These are phyloP conservation scores for Conoideocrella luteorostrata DNA, from an alignment of 2,329 filamentous ascomycete species.

Conservation along the genomic window DNA sequence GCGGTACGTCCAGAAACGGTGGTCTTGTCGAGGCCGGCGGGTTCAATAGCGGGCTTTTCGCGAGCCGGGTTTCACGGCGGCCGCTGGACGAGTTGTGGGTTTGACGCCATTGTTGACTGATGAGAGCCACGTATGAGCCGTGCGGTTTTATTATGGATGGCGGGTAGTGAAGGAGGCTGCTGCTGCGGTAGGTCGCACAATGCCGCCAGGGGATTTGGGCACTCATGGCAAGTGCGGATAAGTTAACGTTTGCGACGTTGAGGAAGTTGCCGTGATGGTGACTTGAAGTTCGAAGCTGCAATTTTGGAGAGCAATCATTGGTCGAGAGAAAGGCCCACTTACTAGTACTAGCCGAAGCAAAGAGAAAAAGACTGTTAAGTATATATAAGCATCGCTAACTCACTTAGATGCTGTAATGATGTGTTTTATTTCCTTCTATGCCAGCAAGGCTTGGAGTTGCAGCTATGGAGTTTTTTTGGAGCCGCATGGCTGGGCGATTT, in stretches of 20 bases:
- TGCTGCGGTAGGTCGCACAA: conserved; percentile 16
- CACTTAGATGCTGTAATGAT: no score
- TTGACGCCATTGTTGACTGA: conserved; percentile 14
- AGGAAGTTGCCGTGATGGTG: no score
- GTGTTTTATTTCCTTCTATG: no score
- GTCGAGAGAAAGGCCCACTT: no score
- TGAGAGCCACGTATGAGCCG: conserved; percentile 10
- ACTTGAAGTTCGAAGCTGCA: no score
- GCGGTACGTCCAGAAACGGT: conserved; percentile 58
- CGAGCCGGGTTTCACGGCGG: conserved; percentile 17
- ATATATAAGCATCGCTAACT: no score
- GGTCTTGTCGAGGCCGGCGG: conserved; percentile 68
- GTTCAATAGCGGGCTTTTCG: conserved; percentile 49
- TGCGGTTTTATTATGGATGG: conserved; percentile 6
- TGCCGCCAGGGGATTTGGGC: conserved; percentile 24
- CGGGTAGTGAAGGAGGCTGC: conserved; percentile 11
- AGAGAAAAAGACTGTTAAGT: no score
- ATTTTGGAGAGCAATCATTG: no score
- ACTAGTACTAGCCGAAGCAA: no score
- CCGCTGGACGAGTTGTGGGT: conserved; percentile 16
- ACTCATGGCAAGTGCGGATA: conserved; percentile 20
- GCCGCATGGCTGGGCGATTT: no score
- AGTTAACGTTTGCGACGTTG: neutral
- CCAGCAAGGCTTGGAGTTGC: no score
- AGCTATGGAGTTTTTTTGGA: no score